A percentile compares a stretch with the other conserved stretches of the same genome.
These are phyloP conservation scores for Rhizoclosmatium globosum DNA, from an alignment of 192 early-diverging fungal genomes.

Conservation along the genomic window DNA sequence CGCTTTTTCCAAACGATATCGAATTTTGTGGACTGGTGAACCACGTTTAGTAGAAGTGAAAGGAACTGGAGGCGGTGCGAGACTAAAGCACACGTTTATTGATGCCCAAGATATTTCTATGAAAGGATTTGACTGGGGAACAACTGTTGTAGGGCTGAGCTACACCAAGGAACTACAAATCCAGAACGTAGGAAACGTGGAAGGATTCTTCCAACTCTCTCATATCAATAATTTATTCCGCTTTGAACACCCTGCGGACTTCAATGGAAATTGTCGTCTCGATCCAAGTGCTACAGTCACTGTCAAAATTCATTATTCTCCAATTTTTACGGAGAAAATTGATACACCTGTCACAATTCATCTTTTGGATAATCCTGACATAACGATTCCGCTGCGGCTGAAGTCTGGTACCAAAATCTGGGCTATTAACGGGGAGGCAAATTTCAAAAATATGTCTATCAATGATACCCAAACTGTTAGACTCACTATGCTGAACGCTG, in stretches of 20 bases:
- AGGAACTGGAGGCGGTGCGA: conserved; percentile 58
- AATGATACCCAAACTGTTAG: conserved; percentile 50
- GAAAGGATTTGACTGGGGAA: conserved; percentile 59
- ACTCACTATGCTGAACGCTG: conserved; percentile 54
- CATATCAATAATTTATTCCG: conserved; percentile 52
- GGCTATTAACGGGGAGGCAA: conserved; percentile 48
- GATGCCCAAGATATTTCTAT: conserved; percentile 46
- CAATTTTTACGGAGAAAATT: conserved; percentile 49
- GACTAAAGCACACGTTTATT: conserved; percentile 49
- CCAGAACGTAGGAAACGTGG: conserved; percentile 59
- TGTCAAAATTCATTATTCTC: conserved; percentile 44
- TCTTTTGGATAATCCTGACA: conserved; percentile 35
- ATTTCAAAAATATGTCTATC: conserved; percentile 59
- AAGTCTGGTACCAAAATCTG: conserved; percentile 50
- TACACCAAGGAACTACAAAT: conserved; percentile 54
- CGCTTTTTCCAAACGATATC: conserved; percentile 39
- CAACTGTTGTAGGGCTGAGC: conserved; percentile 51
- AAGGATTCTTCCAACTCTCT: conserved; percentile 48
- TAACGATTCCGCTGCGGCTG: conserved; percentile 45
- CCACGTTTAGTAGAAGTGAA: conserved; percentile 51
- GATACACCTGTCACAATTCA: conserved; percentile 50
- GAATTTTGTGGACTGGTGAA: conserved; percentile 57
- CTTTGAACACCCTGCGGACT: conserved; percentile 42
- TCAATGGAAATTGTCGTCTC: conserved; percentile 47
- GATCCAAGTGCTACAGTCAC: conserved; percentile 39